phyloP scores from a whole-genome alignment of 2,329 filamentous ascomycete species.

The Arthrinium puccinioides region DNA sequence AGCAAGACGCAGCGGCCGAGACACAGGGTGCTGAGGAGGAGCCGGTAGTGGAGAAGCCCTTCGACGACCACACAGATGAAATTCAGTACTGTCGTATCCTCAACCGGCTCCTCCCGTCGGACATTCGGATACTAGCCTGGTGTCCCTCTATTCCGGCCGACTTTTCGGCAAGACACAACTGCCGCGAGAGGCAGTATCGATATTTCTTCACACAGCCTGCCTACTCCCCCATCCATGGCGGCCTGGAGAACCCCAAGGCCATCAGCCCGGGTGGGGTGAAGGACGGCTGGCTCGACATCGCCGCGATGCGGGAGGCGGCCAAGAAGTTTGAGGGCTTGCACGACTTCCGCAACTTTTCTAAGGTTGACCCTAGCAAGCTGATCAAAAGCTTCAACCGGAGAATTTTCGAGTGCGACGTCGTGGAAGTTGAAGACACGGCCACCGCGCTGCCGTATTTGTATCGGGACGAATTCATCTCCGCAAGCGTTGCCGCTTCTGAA shows the following conservation, averaged over 20 bases:
- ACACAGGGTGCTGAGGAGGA: constrained; percentile 1
- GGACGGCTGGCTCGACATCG: constrained; percentile 80
- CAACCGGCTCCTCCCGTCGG: constrained; percentile 80
- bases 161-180: constrained; percentile 91
- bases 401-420: constrained; percentile 75
- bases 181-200: constrained; percentile 81
- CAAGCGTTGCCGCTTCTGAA: constrained; percentile 6
- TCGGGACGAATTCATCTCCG: constrained; percentile 37
- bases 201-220: constrained; percentile 98
- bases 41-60: constrained; percentile 15
- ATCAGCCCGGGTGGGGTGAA: constrained; percentile 26
- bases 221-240: constrained; percentile 60
- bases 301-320: constrained; percentile 77
- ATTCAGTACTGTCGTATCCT: constrained; percentile 75
- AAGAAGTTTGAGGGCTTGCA: constrained; percentile 73
- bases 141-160: constrained; percentile 70
- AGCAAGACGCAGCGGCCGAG: constrained; percentile 8
- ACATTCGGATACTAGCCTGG: constrained; percentile 91
- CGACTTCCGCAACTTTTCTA: constrained; percentile 97
- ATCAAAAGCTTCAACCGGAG: constrained; percentile 74
- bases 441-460: constrained; percentile 55
- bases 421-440: constrained; percentile 52
- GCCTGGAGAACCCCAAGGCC: constrained; percentile 35
- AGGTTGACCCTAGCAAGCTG: constrained; percentile 84
- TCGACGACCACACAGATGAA: constrained; percentile 72